A percentile compares a stretch with the other conserved stretches of the same genome.
Conservation (phyloP, 495 filamentous ascomycete species). For the Cercophora samala region DNA sequence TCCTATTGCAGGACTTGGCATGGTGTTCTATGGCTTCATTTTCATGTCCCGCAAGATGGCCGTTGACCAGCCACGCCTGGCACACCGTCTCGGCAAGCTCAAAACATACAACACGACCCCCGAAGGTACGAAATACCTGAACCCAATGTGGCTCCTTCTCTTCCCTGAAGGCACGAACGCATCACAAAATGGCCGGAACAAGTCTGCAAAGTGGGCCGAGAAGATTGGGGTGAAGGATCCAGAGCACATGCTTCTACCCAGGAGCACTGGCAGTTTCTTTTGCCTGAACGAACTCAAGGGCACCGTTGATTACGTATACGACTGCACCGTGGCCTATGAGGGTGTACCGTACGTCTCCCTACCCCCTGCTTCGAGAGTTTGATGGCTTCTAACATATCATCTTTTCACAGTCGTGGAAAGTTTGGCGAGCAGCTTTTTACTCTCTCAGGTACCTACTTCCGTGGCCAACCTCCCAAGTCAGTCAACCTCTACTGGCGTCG, state of each 20-base stretch:
- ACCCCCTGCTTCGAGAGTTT: not conserved
- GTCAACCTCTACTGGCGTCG: slow-evolving; percentile 85
- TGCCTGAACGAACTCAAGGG: slow-evolving; percentile 67
- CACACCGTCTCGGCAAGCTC: slow-evolving; percentile 65
- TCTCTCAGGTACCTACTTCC: slow-evolving; percentile 66
- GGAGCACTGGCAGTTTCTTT: slow-evolving; percentile 72
- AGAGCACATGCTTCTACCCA: slow-evolving; percentile 65
- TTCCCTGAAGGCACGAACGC: slow-evolving; percentile 84
- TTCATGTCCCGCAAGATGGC: slow-evolving; percentile 82
- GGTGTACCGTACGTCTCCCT: slow-evolving; percentile 62
- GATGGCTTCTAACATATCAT: slow-evolving; percentile 20
- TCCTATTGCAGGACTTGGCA: slow-evolving; percentile 71
- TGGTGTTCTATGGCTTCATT: slow-evolving; percentile 80
- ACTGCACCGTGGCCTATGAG: slow-evolving; percentile 83
- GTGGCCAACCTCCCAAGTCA: slow-evolving; percentile 74
- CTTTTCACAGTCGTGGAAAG: slow-evolving; percentile 52
- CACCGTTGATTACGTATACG: slow-evolving; percentile 77
- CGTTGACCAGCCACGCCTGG: slow-evolving; percentile 67
- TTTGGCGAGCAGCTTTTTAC: slow-evolving; percentile 78
- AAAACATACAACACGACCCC: slow-evolving; percentile 52
- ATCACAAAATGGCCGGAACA: slow-evolving; percentile 58
- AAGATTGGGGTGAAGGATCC: slow-evolving; percentile 65
- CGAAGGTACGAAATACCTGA: slow-evolving; percentile 49
- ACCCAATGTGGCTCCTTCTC: slow-evolving; percentile 84
- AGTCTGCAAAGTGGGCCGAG: slow-evolving; percentile 64